Conservation (phyloP, 176 grass and related monocot genomes). For the Eleusine indica region DNA sequence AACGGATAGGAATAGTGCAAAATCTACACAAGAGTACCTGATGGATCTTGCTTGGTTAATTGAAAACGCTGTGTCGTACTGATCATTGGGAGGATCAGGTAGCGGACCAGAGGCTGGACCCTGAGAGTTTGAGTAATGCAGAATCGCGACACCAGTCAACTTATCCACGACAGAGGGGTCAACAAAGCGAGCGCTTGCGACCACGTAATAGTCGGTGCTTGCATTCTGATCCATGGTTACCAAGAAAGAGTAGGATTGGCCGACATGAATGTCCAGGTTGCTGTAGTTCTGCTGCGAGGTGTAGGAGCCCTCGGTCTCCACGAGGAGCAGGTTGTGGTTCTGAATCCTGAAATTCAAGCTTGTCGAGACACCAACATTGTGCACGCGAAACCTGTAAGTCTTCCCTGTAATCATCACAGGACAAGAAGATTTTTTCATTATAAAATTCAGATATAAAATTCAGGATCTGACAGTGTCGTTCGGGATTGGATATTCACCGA, state of each 20-base stretch:
- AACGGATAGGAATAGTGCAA: not conserved
- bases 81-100: slow-evolving; percentile 75
- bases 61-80: slow-evolving; percentile 76
- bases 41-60: slow-evolving; percentile 98
- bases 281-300: slow-evolving; percentile 91
- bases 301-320: slow-evolving; percentile 94
- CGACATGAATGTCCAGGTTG: slow-evolving; percentile 96
- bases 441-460: not conserved
- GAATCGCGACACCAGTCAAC: slow-evolving; percentile 71
- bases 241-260: slow-evolving; percentile 87
- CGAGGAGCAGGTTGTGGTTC: slow-evolving; percentile 75
- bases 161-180: slow-evolving; percentile 48
- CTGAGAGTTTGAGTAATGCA: slow-evolving; percentile 92
- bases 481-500: not conserved
- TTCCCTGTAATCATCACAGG: slow-evolving; percentile 58
- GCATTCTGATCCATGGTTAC: slow-evolving; percentile 96
- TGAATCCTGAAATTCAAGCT: slow-evolving; percentile 97
- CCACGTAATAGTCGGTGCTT: slow-evolving; percentile 78
- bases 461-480: not conserved
- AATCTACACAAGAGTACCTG: slow-evolving; percentile 45
- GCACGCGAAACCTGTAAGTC: slow-evolving; percentile 85
- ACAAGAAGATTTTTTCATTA: not conserved
- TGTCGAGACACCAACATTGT: slow-evolving; percentile 82
- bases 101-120: slow-evolving; percentile 73
- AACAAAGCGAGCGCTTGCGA: slow-evolving; percentile 74